Evolutionary conservation across 2,329 filamentous ascomycete genomes (phyloP), one percentile per base, ranked within the genome.

Genomic region (Sordariomycetes sp.): DNA sequence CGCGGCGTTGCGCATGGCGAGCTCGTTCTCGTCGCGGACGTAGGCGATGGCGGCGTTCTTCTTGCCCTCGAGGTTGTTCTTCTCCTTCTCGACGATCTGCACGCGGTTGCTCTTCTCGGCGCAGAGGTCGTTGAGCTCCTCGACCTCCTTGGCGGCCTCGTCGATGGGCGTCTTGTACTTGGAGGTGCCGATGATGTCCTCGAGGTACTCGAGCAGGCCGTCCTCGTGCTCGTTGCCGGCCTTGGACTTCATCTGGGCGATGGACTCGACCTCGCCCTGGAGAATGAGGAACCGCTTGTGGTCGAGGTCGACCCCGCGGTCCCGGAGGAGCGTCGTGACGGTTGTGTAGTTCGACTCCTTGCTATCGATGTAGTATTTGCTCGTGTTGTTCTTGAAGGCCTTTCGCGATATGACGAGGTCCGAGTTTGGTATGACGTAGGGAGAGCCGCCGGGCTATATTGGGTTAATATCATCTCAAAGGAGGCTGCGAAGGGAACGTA

Each of bases 231-330:
- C 94, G 65, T 90, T 93, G 50, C 82, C 86, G 3, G 95, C 94
- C 71, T 99, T 99, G 20, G 95, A 81, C 73, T 99, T 99, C 94
- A 99, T 99, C 72, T 97, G 94, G 7, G 94, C 93, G 68, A 99
- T 99, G 0, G 93, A 97, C 71, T 99, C 94, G 60, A 99, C 94
- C 70, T 99, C 94, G 67, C 94, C 94, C 71, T 99, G 94, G 12
- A 99, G 76, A 67, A 99, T 99, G 58, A 99, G 76, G 74, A 99
- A 99, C 60, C 94, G 89, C 74, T 99, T 99, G 75, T 99, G 94
- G 67, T 99, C 94, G 24, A 99, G 79, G 74, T 99, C 94, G 18
- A 99, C 89, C 1, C 94, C 95, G 25, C 89, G 85, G 24, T 91
- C 90, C 59, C 88, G 88, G 10, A 99, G 81, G 16, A 99, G 77